Percentiles rank a stretch among this genome's conserved stretches.
These are phyloP conservation scores for Climacium dendroides DNA, from an alignment of 225 moss, liverwort and hornwort genomes.

Conservation along the genomic window DNA sequence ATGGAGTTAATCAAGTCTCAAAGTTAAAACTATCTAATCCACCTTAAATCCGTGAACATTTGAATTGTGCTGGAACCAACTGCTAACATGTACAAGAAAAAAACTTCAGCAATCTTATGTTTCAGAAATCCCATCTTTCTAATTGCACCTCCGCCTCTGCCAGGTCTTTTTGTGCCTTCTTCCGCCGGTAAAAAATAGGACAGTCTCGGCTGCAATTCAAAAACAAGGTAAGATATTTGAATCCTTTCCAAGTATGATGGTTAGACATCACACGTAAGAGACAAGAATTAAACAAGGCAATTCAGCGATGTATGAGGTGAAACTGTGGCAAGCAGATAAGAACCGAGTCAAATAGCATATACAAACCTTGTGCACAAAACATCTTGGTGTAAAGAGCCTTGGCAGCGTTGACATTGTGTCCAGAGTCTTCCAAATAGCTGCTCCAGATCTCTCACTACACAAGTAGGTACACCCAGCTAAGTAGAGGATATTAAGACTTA, in stretches of 20 bases:
- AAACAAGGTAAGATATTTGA: neutral
- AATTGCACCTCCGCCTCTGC: constrained; percentile 91
- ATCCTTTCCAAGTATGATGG: neutral
- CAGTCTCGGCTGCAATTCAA: constrained; percentile 81
- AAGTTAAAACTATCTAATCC: neutral
- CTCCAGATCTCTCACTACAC: constrained; percentile 83
- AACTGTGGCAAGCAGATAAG: neutral
- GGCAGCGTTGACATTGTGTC: constrained; percentile 99
- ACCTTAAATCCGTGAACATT: neutral
- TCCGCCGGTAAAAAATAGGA: constrained; percentile 93
- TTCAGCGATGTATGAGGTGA: neutral
- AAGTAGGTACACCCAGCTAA: neutral
- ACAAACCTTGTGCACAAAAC: constrained; percentile 87
- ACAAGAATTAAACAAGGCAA: neutral
- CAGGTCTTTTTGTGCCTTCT: constrained; percentile 94
- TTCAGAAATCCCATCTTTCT: constrained; percentile 88
- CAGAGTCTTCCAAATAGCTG: constrained; percentile 79
- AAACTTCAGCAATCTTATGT: neutral
- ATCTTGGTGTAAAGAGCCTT: constrained; percentile 96
- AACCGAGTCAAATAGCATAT: neutral
- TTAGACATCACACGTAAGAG: neutral
- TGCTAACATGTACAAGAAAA: neutral
- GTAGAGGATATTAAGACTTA: neutral
- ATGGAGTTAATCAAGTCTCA: neutral
- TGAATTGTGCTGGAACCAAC: neutral